Conservation (phyloP, 805 yeast genomes). For the Diddensiella caesifluorescens region DNA sequence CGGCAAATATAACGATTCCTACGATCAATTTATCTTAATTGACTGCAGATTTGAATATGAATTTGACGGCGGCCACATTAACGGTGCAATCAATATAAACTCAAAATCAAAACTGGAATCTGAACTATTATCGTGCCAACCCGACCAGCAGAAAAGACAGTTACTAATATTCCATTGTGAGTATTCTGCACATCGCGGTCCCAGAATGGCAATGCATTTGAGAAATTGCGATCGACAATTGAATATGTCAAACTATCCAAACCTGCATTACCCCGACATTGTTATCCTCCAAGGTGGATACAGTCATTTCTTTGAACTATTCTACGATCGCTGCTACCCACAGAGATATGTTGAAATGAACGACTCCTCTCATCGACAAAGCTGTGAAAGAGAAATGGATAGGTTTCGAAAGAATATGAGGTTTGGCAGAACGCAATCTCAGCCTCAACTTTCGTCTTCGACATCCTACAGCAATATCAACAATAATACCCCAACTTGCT, state of each 20-base stretch:
- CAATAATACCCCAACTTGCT: background rate
- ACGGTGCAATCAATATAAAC: conserved; percentile 72
- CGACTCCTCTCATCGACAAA: conserved; percentile 42
- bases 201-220: conserved; percentile 81
- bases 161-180: conserved; percentile 90
- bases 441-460: conserved; percentile 16
- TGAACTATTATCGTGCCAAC: conserved; percentile 37
- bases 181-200: conserved; percentile 90
- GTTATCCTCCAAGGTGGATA: conserved; percentile 90
- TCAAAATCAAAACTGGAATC: conserved; percentile 64
- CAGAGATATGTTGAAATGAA: conserved; percentile 84
- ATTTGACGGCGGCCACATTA: conserved; percentile 87
- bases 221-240: conserved; percentile 74
- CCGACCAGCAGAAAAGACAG: conserved; percentile 31
- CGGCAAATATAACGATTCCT: conserved; percentile 47
- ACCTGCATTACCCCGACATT: conserved; percentile 80
- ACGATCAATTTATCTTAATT: conserved; percentile 54
- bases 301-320: conserved; percentile 61
- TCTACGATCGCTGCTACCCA: conserved; percentile 60
- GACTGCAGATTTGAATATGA: conserved; percentile 95
- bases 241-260: conserved; percentile 74
- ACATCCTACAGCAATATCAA: conserved; percentile 4
- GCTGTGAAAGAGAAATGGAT: conserved; percentile 50
- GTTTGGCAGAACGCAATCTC: conserved; percentile 19
- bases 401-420: conserved; percentile 45